A percentile compares a stretch with the other conserved stretches of the same genome.
Conservation (phyloP, 202 grass and related monocot species). For the Dendrocalamus latiflorus region DNA sequence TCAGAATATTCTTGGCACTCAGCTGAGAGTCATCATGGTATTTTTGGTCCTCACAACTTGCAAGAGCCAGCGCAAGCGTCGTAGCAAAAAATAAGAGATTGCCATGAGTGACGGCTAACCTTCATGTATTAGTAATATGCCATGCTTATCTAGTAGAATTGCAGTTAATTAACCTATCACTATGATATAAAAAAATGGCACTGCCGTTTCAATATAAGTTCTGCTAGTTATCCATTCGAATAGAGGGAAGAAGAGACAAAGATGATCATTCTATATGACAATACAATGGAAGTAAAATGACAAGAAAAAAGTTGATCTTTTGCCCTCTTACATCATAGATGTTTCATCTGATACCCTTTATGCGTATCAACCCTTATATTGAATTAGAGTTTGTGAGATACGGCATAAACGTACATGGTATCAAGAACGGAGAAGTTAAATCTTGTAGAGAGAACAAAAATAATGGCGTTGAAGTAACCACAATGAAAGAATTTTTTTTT, state of each 20-base stretch:
- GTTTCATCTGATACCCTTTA: too few relatives aligned
- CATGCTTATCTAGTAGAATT: conserved; percentile 21
- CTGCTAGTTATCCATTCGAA: conserved; percentile 8
- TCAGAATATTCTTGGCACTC: not conserved
- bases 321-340: not conserved
- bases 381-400: too few relatives aligned
- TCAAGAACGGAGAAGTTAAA: too few relatives aligned
- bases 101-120: not conserved
- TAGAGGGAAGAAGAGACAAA: not conserved
- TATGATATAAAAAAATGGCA: not conserved
- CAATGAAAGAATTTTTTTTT: too few relatives aligned
- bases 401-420: too few relatives aligned
- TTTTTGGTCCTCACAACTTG: not conserved
- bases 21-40: not conserved
- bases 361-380: too few relatives aligned
- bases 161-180: conserved; percentile 38
- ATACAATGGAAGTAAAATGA: not conserved
- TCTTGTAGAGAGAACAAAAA: too few relatives aligned
- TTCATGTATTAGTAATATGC: conserved; percentile 19
- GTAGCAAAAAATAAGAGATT: conserved; percentile 3
- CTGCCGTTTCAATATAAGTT: conserved; percentile 20
- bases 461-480: too few relatives aligned
- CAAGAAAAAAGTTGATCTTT: not conserved
- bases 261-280: not conserved
- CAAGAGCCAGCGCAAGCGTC: not conserved